Conservation (phyloP, 176 grass and related monocot species). For the Paspalum notatum region DNA sequence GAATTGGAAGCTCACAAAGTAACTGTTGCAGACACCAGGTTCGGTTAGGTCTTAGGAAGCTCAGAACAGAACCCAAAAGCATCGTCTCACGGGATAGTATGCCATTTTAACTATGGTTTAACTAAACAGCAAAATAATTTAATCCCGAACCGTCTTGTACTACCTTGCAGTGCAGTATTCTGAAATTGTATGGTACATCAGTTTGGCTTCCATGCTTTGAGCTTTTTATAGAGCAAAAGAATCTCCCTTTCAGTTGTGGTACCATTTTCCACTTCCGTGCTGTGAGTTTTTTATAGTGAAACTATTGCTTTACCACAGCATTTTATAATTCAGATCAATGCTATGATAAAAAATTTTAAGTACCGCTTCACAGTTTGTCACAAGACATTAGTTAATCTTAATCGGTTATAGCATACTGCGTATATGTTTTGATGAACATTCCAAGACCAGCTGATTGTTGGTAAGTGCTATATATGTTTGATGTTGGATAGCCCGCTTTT, state of each 20-base stretch:
- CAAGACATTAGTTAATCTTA: neutral
- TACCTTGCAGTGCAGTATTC: neutral
- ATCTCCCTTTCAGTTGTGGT: neutral
- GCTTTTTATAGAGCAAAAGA: neutral
- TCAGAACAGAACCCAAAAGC: neutral
- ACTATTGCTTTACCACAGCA: neutral
- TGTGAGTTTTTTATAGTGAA: slow-evolving; percentile 7
- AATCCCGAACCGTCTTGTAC: neutral
- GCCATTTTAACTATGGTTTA: neutral
- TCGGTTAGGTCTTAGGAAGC: neutral
- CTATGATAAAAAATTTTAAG: neutral
- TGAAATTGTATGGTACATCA: neutral
- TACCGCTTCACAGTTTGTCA: neutral
- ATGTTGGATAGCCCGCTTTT: too few species aligned
- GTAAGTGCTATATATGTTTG: neutral
- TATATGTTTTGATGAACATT: slow-evolving; percentile 5
- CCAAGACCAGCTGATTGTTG: neutral
- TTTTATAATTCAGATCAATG: neutral
- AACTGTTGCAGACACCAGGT: neutral
- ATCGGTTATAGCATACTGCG: neutral
- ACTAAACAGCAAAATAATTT: neutral
- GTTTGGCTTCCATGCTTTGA: neutral
- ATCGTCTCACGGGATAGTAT: neutral
- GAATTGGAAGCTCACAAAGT: neutral
- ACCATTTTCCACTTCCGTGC: neutral